phyloP scores from a whole-genome alignment of 1,284 basidiomycete species.

The Irpex rosettiformis region DNA sequence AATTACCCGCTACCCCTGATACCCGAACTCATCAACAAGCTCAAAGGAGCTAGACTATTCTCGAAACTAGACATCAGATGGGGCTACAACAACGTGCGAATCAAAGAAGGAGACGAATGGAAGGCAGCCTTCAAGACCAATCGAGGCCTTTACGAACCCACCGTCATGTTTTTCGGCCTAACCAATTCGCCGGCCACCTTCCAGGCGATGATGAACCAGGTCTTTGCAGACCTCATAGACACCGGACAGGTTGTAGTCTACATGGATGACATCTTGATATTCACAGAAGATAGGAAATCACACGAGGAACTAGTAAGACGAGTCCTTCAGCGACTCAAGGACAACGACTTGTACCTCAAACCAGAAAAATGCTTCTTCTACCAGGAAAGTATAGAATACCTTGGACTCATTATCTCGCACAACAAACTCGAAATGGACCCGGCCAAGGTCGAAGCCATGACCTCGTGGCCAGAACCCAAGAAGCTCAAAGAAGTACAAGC shows the following conservation, averaged over 20 bases:
- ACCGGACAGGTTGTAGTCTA: conserved; percentile 18
- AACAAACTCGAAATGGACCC: too few relatives aligned
- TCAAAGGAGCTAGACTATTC: too few relatives aligned
- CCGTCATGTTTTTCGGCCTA: conserved; percentile 25
- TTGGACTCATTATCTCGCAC: too few relatives aligned
- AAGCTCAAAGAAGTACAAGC: too few relatives aligned
- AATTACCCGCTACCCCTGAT: too few relatives aligned
- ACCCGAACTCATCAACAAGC: too few relatives aligned
- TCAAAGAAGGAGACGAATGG: conserved; percentile 29
- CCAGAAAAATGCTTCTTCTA: conserved; percentile 37
- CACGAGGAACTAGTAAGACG: conserved; percentile 22
- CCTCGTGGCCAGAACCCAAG: too few relatives aligned
- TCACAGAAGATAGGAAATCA: conserved; percentile 17
- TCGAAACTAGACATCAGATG: conserved; percentile 19
- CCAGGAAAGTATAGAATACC: too few relatives aligned
- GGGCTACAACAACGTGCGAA: conserved; percentile 20
- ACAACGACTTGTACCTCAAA: conserved; percentile 31
- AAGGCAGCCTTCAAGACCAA: too few relatives aligned
- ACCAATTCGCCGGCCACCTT: conserved; percentile 34
- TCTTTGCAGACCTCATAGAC: conserved; percentile 21
- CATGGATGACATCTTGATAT: conserved; percentile 28
- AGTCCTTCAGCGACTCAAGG: conserved; percentile 31
- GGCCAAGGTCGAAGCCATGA: too few relatives aligned
- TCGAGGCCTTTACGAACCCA: conserved; percentile 28
- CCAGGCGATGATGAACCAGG: conserved; percentile 18